Evolutionary conservation across 768 basidiomycete genomes (phyloP).

Genomic region (Suillus plorans): DNA sequence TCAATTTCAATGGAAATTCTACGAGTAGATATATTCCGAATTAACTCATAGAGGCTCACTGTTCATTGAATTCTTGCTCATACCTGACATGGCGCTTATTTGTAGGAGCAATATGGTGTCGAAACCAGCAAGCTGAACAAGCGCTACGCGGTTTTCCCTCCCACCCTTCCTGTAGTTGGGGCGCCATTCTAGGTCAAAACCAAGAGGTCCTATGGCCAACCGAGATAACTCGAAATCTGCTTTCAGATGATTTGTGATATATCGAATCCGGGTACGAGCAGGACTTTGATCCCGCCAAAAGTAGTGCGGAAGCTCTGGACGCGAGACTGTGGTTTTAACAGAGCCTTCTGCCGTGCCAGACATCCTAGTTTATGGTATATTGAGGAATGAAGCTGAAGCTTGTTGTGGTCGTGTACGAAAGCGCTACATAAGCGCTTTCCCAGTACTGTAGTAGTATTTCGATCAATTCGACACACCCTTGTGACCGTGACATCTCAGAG

Average conservation of each 20-base stretch:
- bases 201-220: conserved; percentile 36
- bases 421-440: too few species aligned
- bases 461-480: too few species aligned
- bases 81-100: conserved; percentile 56
- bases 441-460: too few species aligned
- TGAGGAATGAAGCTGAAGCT: background rate
- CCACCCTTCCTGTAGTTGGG: conserved; percentile 56
- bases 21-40: conserved; percentile 14
- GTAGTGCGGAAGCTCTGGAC: conserved; percentile 17
- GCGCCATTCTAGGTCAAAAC: conserved; percentile 83
- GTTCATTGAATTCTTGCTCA: conserved; percentile 4
- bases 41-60: background rate
- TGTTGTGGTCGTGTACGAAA: background rate
- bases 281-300: conserved; percentile 18
- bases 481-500: too few species aligned
- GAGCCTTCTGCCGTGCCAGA: background rate
- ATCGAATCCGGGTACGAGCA: conserved; percentile 22
- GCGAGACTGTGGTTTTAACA: background rate
- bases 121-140: conserved; percentile 68
- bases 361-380: background rate
- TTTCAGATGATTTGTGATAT: conserved; percentile 33
- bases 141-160: conserved; percentile 64
- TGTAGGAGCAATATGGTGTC: conserved; percentile 64
- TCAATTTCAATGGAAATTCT: conserved; percentile 57
- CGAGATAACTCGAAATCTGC: conserved; percentile 22